Conservation (phyloP, 2,329 filamentous ascomycete genomes). For the Colletotrichum theobromicola region DNA sequence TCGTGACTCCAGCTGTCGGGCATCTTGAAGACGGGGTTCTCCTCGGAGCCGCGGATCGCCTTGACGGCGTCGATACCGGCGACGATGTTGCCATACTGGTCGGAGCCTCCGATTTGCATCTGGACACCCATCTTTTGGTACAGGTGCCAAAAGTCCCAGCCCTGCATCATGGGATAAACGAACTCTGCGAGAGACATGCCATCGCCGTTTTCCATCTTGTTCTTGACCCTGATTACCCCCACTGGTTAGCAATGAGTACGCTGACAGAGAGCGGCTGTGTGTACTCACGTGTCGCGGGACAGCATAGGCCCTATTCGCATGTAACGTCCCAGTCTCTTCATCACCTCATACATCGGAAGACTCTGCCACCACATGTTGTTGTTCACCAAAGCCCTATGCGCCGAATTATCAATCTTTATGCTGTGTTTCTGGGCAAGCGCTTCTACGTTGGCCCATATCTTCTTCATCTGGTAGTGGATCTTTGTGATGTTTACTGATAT, state of each 20-base stretch:
- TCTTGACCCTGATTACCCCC: conserved; percentile 63
- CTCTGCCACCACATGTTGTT: conserved; percentile 86
- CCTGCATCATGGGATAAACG: conserved; percentile 89
- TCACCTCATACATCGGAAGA: conserved; percentile 74
- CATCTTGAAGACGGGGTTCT: conserved; percentile 45
- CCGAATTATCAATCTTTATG: conserved; percentile 66
- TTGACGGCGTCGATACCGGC: conserved; percentile 88
- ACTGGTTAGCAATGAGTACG: background rate
- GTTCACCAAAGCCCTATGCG: conserved; percentile 73
- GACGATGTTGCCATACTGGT: conserved; percentile 96
- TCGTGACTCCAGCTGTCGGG: conserved; percentile 50
- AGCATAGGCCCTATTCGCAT: conserved; percentile 88
- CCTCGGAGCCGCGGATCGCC: conserved; percentile 66
- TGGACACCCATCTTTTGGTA: conserved; percentile 71
- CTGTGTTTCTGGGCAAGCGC: conserved; percentile 68
- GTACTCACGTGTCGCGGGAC: conserved; percentile 80
- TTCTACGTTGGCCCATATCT: conserved; percentile 78
- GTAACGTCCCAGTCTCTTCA: conserved; percentile 74
- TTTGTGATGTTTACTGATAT: conserved; percentile 69
- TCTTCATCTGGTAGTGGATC: conserved; percentile 73
- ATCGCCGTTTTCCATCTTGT: conserved; percentile 81
- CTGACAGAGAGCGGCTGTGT: background rate
- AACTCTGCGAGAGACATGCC: conserved; percentile 97
- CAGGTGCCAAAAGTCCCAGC: conserved; percentile 95
- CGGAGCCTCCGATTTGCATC: conserved; percentile 91